Conservation (phyloP, 2,329 filamentous ascomycete genomes). For the Sclerotinia borealis region DNA sequence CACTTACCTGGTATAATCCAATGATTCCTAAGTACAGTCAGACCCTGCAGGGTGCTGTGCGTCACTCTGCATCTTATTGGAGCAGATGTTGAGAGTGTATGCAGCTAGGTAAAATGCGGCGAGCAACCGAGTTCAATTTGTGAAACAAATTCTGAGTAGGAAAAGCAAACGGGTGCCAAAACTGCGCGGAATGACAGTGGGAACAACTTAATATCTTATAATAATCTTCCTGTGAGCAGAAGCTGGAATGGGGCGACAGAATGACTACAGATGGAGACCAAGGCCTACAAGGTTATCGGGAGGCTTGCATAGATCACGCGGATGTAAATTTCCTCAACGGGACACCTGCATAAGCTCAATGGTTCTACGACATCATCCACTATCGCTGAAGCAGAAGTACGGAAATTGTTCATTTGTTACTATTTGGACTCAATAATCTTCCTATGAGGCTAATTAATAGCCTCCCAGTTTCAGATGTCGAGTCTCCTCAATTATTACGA, state of each 20-base stretch:
- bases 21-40: not conserved
- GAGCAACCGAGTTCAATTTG: not conserved
- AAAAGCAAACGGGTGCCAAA: not conserved
- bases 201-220: not conserved
- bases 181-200: not conserved
- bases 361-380: too few relatives aligned
- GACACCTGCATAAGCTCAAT: not conserved
- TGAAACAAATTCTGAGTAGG: not conserved
- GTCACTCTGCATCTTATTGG: not conserved
- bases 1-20: not conserved
- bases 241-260: not conserved
- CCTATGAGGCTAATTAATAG: not conserved
- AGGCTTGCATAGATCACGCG: not conserved
- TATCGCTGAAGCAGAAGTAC: too few relatives aligned
- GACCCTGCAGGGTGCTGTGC: not conserved
- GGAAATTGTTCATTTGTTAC: too few relatives aligned
- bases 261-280: not conserved
- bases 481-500: not conserved
- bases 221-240: rapidly evolving
- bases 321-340: too few relatives aligned
- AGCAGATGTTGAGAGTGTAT: not conserved
- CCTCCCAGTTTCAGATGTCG: not conserved
- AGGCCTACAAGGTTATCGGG: not conserved
- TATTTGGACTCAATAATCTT: too few relatives aligned
- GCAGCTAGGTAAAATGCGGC: not conserved